These are phyloP conservation scores for Gnomoniopsis sp. DNA, from an alignment of 2,329 filamentous ascomycete genomes.

Conservation along the genomic window DNA sequence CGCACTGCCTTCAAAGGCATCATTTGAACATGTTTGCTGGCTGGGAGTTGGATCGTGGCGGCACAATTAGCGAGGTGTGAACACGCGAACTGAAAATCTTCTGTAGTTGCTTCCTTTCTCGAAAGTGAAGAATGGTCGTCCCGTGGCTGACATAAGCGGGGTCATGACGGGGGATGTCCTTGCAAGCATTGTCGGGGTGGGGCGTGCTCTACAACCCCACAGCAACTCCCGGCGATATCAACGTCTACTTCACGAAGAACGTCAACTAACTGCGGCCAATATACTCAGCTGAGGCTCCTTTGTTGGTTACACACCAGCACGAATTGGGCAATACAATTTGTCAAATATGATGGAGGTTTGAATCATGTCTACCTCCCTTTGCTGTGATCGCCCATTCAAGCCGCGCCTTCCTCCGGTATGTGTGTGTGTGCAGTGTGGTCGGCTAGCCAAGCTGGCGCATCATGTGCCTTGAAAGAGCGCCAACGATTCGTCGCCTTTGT, in stretches of 20 bases:
- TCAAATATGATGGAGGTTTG: neutral
- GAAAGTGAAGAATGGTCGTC: neutral
- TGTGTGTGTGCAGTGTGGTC: too few species aligned
- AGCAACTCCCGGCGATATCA: too few species aligned
- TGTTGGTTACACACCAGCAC: neutral
- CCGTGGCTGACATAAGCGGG: constrained; percentile 1
- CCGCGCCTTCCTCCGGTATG: neutral
- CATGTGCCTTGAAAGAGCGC: constrained; percentile 7
- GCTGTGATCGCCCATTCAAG: neutral
- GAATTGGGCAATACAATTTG: neutral
- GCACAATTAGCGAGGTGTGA: neutral
- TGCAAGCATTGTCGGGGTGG: too few species aligned
- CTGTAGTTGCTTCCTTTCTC: neutral
- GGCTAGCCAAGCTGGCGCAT: neutral
- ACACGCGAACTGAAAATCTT: neutral
- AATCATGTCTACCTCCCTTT: neutral
- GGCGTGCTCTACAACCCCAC: neutral
- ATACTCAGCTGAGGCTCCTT: neutral
- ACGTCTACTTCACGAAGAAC: too few species aligned
- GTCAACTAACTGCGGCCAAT: neutral
- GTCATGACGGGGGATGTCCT: neutral
- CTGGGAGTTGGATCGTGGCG: neutral
- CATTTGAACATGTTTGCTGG: neutral
- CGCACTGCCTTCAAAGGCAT: neutral
- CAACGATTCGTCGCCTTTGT: constrained; percentile 7